These are phyloP conservation scores for Malassezia japonica DNA, from an alignment of 1,284 basidiomycete genomes.

Conservation along the genomic window DNA sequence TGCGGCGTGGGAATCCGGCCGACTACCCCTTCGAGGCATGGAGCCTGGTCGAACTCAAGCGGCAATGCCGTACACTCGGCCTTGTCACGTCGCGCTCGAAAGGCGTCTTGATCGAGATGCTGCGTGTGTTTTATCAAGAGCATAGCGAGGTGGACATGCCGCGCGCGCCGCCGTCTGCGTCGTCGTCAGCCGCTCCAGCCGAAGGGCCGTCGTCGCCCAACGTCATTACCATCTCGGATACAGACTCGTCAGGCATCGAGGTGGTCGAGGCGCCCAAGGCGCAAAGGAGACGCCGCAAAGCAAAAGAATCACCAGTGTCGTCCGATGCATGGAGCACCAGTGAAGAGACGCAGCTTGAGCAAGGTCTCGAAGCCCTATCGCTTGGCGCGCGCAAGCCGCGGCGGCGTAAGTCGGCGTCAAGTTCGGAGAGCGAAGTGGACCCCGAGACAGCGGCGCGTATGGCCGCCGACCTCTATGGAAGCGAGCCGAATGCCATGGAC, in stretches of 20 bases:
- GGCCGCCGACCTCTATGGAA: background rate
- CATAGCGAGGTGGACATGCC: background rate
- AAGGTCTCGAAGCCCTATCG: too few species aligned
- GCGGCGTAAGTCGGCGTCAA: too few species aligned
- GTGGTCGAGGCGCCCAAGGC: background rate
- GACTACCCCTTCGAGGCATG: background rate
- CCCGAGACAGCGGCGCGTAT: too few species aligned
- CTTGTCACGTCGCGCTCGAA: constrained; percentile 3
- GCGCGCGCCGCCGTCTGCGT: background rate
- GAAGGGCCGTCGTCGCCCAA: too few species aligned
- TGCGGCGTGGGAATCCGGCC: background rate
- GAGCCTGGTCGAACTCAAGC: background rate
- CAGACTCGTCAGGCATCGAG: too few species aligned
- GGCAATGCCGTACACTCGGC: background rate
- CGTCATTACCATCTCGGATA: too few species aligned
- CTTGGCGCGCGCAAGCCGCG: too few species aligned
- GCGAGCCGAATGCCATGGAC: constrained; percentile 4
- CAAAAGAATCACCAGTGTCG: background rate
- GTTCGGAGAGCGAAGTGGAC: too few species aligned
- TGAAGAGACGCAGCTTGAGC: too few species aligned
- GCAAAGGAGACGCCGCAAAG: background rate
- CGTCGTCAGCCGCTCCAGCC: background rate
- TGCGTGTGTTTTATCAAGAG: background rate
- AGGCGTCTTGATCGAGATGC: background rate
- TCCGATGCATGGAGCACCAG: background rate